phyloP scores from a whole-genome alignment of 2,329 filamentous ascomycete species.

The Neophaeococcomyces mojaviensis region DNA sequence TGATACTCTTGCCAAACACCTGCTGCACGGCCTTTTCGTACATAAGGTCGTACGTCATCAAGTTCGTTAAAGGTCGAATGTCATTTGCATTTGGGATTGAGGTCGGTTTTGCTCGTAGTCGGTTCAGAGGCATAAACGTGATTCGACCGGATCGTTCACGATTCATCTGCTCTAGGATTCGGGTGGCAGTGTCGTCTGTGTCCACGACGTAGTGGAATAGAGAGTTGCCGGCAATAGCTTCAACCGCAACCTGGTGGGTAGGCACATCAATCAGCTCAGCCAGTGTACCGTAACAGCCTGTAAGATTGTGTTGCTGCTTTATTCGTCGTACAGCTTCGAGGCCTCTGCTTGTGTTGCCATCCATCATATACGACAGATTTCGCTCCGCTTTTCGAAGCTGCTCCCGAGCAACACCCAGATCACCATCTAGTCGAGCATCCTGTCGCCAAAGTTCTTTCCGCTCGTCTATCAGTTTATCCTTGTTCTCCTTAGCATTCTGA shows the following conservation, averaged over 20 bases:
- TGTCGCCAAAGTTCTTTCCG: slow-evolving; percentile 81
- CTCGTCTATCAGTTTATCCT: slow-evolving; percentile 76
- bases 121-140: slow-evolving; percentile 89
- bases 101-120: slow-evolving; percentile 60
- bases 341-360: slow-evolving; percentile 77
- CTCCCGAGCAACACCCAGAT: slow-evolving; percentile 65
- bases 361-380: slow-evolving; percentile 75
- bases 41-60: slow-evolving; percentile 66
- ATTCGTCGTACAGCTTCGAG: slow-evolving; percentile 79
- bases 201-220: slow-evolving; percentile 96
- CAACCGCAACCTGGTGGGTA: slow-evolving; percentile 82
- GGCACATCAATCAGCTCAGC: slow-evolving; percentile 85
- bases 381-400: slow-evolving; percentile 73
- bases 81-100: slow-evolving; percentile 82
- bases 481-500: slow-evolving; percentile 66
- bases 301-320: slow-evolving; percentile 68
- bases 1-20: slow-evolving; percentile 90
- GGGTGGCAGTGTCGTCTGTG: slow-evolving; percentile 76
- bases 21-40: slow-evolving; percentile 86
- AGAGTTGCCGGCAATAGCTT: slow-evolving; percentile 85
- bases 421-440: slow-evolving; percentile 75
- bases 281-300: slow-evolving; percentile 84
- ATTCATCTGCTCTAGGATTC: slow-evolving; percentile 70
- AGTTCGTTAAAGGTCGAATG: slow-evolving; percentile 77
- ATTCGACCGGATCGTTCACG: slow-evolving; percentile 75